A percentile compares a stretch with the other conserved stretches of the same genome.
phyloP scores from a whole-genome alignment of 768 basidiomycete genomes.

The Tephrocybe sp. region DNA sequence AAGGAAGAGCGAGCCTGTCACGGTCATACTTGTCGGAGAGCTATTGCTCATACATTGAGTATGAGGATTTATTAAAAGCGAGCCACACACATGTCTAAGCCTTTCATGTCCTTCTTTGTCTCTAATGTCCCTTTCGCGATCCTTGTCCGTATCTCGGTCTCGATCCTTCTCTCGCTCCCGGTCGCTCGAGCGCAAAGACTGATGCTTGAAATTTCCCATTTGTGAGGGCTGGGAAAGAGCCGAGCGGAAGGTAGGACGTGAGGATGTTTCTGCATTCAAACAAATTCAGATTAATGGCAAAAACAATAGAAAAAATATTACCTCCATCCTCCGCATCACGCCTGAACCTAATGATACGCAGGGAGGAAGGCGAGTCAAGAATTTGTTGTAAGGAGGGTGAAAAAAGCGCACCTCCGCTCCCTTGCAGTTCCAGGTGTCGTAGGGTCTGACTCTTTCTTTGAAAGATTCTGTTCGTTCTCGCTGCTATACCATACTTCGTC shows the following conservation, averaged over 20 bases:
- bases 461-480: conserved; percentile 62
- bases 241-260: conserved; percentile 69
- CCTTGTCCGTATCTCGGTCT: conserved; percentile 42
- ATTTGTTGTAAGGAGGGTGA: conserved; percentile 1
- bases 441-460: conserved; percentile 72
- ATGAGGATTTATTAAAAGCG: conserved; percentile 4
- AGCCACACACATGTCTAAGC: conserved; percentile 62
- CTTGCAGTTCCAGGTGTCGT: conserved; percentile 48
- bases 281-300: neutral
- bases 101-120: conserved; percentile 80
- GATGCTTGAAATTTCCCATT: conserved; percentile 93
- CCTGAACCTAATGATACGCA: conserved; percentile 56
- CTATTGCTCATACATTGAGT: conserved; percentile 35
- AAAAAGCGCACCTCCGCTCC: conserved; percentile 57
- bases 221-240: conserved; percentile 79
- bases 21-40: conserved; percentile 87
- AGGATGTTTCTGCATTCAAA: conserved; percentile 40
- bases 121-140: conserved; percentile 56
- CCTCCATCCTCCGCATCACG: conserved; percentile 76
- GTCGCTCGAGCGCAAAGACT: conserved; percentile 70
- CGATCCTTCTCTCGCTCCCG: conserved; percentile 52
- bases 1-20: conserved; percentile 62
- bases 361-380: conserved; percentile 10
- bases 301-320: conserved; percentile 27
- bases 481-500: conserved; percentile 28